A percentile compares a stretch with the other conserved stretches of the same genome.
These are phyloP conservation scores for Larix sibirica DNA, from an alignment of 83 land plant genomes.

Conservation along the genomic window DNA sequence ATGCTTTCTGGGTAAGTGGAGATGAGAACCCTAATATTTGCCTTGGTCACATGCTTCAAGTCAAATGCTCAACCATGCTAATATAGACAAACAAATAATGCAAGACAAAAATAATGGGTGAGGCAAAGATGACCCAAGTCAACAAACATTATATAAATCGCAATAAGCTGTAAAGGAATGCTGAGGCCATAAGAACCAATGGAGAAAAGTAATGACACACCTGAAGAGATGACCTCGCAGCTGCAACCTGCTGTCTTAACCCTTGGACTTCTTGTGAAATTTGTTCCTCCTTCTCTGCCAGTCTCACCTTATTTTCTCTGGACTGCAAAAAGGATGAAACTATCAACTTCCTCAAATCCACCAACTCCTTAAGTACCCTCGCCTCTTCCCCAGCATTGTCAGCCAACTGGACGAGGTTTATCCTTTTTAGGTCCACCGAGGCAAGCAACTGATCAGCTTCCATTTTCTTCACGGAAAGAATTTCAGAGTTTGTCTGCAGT, in stretches of 20 bases:
- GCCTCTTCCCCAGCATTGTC: conserved; percentile 45
- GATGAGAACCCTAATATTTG: background rate
- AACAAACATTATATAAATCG: background rate
- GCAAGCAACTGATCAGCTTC: conserved; percentile 38
- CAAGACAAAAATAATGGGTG: background rate
- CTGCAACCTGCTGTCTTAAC: conserved; percentile 42
- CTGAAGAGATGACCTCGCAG: conserved; percentile 58
- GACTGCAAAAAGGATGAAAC: conserved; percentile 35
- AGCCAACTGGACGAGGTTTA: conserved; percentile 38
- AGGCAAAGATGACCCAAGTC: background rate
- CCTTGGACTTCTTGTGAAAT: conserved; percentile 41
- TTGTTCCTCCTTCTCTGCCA: conserved; percentile 50
- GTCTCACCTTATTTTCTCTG: conserved; percentile 40
- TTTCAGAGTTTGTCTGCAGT: conserved; percentile 33
- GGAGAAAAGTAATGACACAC: conserved; percentile 21
- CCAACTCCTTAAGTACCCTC: conserved; percentile 24
- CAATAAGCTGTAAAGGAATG: background rate
- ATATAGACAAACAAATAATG: background rate
- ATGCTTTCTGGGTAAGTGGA: background rate
- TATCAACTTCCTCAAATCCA: conserved; percentile 34
- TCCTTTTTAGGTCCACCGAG: conserved; percentile 25
- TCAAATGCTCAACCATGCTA: background rate
- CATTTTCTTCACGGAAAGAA: conserved; percentile 26
- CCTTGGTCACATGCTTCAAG: background rate
- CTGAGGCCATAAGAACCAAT: background rate